Base-by-base conservation (phyloP, 331 rosid genomes). In the Arachis monticola region DNA sequence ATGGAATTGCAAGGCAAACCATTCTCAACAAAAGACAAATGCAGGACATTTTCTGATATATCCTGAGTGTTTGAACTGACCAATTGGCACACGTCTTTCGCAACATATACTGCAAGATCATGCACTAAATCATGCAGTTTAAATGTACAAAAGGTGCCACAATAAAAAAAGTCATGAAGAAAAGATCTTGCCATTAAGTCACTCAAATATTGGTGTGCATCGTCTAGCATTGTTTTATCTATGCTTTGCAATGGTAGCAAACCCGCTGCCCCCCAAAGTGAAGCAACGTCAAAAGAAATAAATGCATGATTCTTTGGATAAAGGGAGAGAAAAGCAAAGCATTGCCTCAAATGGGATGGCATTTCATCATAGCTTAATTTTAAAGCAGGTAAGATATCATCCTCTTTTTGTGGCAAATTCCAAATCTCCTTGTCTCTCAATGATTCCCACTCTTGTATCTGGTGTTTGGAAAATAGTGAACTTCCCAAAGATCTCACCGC, bases 91-190 rank as follows among this genome's bases (percentile, higher is more conserved):
- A 74, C 83, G 0, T 6, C 57, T 50, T 44, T 59, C 0, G 71
- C 67, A 55, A 83, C 73, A 11, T 27, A 77, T 0, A 53, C 2
- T 2, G 86, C 68, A 50, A 75, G 60, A 70, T 83, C 75, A 31
- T 79, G 86, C 11, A 76, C 10, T 0, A 79, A 10, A 41, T 83
- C 76, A 5, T 84, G 88, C 9, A 81, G 45, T 22, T 27, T 27
- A 1, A 27, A 27, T 22, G 0, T 0, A 27, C 2, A 27, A 57
- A 81, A 84, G 0, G 48, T 44, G 0, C 9, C 48, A 6, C 1
- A 45, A 2, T 45, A 0, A 8, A 6, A 1, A 45, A 7, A 0
- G 1, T 45, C 8, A 5, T 45, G 2, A 0, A 45, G 48, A 8
- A 45, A 45, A 45, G 48, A 45, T 45, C 48, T 45, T 1, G 8